Conservation (phyloP, 1,139 yeast species). For the Geotrichum fermentans region DNA sequence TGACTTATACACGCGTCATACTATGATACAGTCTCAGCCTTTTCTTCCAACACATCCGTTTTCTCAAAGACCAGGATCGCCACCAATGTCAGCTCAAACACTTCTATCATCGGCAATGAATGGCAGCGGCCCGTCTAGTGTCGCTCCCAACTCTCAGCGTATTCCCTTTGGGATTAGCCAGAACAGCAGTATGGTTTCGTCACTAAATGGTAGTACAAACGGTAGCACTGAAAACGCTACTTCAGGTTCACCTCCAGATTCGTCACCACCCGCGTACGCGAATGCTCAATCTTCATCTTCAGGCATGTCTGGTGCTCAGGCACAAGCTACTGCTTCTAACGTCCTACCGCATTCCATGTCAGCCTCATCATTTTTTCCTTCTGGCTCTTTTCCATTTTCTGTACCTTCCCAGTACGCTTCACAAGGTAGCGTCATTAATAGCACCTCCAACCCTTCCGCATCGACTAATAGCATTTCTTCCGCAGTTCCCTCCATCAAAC, state of each 20-base stretch:
- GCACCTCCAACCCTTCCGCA: conserved; percentile 7
- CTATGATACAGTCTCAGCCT: conserved; percentile 18
- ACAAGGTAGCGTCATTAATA: conserved; percentile 11
- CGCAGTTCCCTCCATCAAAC: background rate
- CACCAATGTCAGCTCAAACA: conserved; percentile 4
- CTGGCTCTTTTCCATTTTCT: conserved; percentile 17
- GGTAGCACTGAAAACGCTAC: conserved; percentile 9
- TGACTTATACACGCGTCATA: conserved; percentile 6
- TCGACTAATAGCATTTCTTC: conserved; percentile 1
- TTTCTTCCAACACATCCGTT: conserved; percentile 12
- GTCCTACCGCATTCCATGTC: conserved; percentile 13
- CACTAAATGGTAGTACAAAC: conserved; percentile 7
- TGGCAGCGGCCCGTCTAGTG: conserved; percentile 1
- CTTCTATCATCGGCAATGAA: conserved; percentile 1
- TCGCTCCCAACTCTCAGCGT: background rate
- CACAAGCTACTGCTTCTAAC: background rate
- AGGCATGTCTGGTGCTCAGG: conserved; percentile 3
- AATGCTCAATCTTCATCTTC: conserved; percentile 10
- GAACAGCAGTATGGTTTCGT: conserved; percentile 11
- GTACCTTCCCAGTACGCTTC: conserved; percentile 14
- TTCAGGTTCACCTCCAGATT: conserved; percentile 9
- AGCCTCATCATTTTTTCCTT: conserved; percentile 20
- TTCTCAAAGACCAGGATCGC: conserved; percentile 15
- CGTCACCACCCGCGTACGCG: conserved; percentile 13
- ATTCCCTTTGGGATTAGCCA: conserved; percentile 11